Base-by-base conservation (phyloP, 1,284 basidiomycete species). In the Coniferiporia sulphurascens region DNA sequence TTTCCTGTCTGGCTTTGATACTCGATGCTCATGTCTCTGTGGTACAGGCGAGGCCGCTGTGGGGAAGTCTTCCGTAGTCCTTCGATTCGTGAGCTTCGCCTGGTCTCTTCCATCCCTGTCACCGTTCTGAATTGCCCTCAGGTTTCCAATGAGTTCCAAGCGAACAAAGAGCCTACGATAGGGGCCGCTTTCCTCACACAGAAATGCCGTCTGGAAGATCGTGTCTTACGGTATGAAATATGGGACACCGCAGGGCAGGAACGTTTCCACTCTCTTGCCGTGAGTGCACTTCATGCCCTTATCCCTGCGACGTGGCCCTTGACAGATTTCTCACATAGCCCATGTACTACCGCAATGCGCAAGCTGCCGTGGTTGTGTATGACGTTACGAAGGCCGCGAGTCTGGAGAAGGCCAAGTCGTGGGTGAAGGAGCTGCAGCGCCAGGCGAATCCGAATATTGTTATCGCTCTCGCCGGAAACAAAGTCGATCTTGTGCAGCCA, bases 381-480 rank as follows among this genome's bases (percentile, higher is more conserved):
- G 96, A 99, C 73, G 89, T 99, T 59, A 96, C 93, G 56, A 95
- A 95, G 72, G 87, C 89, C 60, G 84, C 90, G 59, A 98, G 95
- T 67, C 83, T 99, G 63, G 97, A 99, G 74, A 99, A 99, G 75
- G 96, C 96, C 62, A 99, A 99, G 79, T 95, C 94, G 38, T 99
- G 96, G 96, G 95, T 99, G 64, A 99, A 98, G 79, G 96, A 99
- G 76, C 83, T 99, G 27, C 97, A 99, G 75, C 86, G 97, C 64
- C 96, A 99, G 73, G 96, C 97, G 43, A 98, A 97, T 74, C 95
- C 96, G 41, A 98, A 98, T 74, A 98, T 99, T 71, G 95, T 99
- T 70, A 99, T 99, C 69, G 95, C 95, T 8, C 86, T 98, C 52
- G 92, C 92, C 10, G 95, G 95, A 45, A 97, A 97, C 83, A 97